Base-by-base conservation (phyloP, 176 grass and related monocot genomes). In the Canna indica region DNA sequence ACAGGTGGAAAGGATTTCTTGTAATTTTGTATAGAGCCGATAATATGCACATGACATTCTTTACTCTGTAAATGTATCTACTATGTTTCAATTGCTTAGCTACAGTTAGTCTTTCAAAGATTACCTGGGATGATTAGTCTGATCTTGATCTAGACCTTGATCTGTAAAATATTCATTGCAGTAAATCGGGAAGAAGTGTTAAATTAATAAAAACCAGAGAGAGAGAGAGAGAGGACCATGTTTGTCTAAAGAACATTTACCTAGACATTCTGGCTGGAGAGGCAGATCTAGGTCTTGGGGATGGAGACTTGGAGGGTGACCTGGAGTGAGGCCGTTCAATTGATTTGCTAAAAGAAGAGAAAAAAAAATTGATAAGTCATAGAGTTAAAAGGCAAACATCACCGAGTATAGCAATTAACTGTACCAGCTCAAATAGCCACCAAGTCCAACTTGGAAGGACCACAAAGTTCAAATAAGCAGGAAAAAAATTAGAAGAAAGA, bases 131-230 rank as follows among this genome's bases (percentile, higher is more conserved):
- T 59, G 5, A 61, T 74, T 36, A 74, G 26, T 18, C 72, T 32
- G 54, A 74, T 33, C 7, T 59, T 59, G 72, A 74, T 27, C 72
- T 74, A 74, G 72, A 74, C 57, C 72, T 74, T 74, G 72, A 74
- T 59, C 72, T 74, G 53, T 44, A 34, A 39, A 71, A 54, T 47
- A 16, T 29, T 46, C 31, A 47, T 58, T 73, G 13, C n/a, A 73
- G 48, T 58, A 15, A 26, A 57, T 15, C 18, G 39, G 1, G 1
- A 16, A 39, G 26, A 6, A 28, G 39, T 3, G 11, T 31, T 17
- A 60, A 28, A 38, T 44, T 41, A 0, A 59, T 44, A 15, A 13
- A 74, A 60, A 45, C 28, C 16, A 20, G 7, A 32, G 10, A 60
- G 17, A 22, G 5, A 74, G 33, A 13, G 12, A 20, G 13, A 29